A percentile compares a stretch with the other conserved stretches of the same genome.
phyloP scores from a whole-genome alignment of 2,329 filamentous ascomycete genomes.

The Diaporthe sp. region DNA sequence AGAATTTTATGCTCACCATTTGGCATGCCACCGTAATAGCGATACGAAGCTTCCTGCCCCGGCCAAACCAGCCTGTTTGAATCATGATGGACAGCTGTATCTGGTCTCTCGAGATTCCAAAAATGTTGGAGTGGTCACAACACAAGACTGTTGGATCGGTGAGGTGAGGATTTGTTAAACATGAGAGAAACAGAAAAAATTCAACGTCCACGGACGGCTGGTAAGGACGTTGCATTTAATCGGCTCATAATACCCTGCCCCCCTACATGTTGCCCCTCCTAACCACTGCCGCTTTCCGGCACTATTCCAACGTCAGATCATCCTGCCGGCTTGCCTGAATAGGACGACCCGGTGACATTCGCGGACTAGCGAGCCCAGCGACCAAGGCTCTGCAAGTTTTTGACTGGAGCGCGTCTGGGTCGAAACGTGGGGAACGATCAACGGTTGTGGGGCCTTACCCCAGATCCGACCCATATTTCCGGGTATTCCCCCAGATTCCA shows the following conservation, averaged over 20 bases:
- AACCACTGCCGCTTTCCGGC: background rate
- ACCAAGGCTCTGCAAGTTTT: background rate
- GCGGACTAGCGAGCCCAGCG: background rate
- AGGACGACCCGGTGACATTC: constrained; percentile 22
- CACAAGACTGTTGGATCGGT: background rate
- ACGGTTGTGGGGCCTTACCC: constrained; percentile 27
- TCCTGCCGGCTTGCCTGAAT: constrained; percentile 31
- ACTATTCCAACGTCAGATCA: constrained; percentile 20
- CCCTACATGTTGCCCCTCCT: background rate
- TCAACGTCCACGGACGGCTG: background rate
- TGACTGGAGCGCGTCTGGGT: constrained; percentile 36
- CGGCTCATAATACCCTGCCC: background rate
- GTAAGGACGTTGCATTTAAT: background rate
- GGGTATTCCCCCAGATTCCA: constrained; percentile 30
- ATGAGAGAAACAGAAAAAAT: background rate
- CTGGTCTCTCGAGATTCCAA: background rate
- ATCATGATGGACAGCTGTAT: constrained; percentile 24
- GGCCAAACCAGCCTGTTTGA: constrained; percentile 40
- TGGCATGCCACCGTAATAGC: constrained; percentile 44
- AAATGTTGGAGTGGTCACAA: background rate
- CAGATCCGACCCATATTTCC: constrained; percentile 16
- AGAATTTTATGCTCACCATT: constrained; percentile 49
- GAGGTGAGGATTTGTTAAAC: background rate
- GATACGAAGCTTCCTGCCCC: constrained; percentile 40
- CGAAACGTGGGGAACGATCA: constrained; percentile 1